These are phyloP conservation scores for Globisporangium lucens DNA, from an alignment of 352 stramenopile genomes.

Conservation along the genomic window DNA sequence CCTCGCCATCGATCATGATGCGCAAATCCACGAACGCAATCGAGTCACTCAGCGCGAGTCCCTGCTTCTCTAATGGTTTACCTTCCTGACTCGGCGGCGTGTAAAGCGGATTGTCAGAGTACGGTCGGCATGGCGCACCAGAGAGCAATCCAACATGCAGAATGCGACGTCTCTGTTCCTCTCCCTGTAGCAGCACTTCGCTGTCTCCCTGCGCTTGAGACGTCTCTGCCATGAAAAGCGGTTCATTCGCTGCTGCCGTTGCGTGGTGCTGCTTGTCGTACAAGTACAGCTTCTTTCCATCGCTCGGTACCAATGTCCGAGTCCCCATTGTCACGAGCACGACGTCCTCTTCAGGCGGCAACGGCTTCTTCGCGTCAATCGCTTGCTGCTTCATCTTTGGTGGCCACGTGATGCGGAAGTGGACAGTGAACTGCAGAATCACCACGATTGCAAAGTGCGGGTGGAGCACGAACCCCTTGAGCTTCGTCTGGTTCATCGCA, in stretches of 20 bases:
- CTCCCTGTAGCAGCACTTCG: constrained; percentile 15
- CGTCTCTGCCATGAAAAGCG: constrained; percentile 19
- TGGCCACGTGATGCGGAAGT: constrained; percentile 74
- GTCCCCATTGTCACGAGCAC: constrained; percentile 72
- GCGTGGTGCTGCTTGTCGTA: constrained; percentile 57
- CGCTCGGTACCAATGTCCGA: constrained; percentile 59
- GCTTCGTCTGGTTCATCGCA: constrained; percentile 38
- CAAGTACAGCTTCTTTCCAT: constrained; percentile 75
- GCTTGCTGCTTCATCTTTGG: constrained; percentile 62
- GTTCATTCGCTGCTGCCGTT: constrained; percentile 19
- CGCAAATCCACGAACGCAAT: constrained; percentile 68
- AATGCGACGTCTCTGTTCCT: constrained; percentile 25
- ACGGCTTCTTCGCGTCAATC: constrained; percentile 48
- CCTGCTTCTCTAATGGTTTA: constrained; percentile 20
- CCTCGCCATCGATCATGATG: constrained; percentile 36
- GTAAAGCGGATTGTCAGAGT: constrained; percentile 76
- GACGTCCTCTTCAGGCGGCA: constrained; percentile 68
- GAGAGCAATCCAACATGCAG: constrained; percentile 73
- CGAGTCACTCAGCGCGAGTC: constrained; percentile 40
- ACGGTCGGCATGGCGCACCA: constrained; percentile 56
- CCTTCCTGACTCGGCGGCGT: constrained; percentile 40
- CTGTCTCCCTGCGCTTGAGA: neutral
- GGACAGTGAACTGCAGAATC: constrained; percentile 85
- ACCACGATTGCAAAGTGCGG: constrained; percentile 77
- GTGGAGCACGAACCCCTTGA: constrained; percentile 79